Evolutionary conservation across 768 basidiomycete genomes (phyloP), one percentile per base, ranked within the genome.

Genomic region (Trametes coccinea): DNA sequence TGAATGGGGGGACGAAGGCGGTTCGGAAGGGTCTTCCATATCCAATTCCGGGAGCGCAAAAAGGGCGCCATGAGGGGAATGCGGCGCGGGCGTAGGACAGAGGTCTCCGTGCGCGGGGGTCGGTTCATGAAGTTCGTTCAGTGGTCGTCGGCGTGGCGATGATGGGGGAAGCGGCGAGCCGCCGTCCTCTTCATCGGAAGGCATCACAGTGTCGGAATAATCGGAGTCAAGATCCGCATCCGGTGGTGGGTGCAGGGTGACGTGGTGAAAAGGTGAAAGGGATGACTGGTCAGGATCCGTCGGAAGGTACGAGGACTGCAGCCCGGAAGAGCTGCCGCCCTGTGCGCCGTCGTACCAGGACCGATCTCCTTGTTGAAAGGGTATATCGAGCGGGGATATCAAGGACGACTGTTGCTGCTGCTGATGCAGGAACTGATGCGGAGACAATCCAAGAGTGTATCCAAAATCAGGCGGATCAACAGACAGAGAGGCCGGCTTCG

Each of bases 81-180:
- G 65, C 40, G 64, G 63, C n/a, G 58, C 58, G 31, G 66, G 67
- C 2, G 67, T 69, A 6, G 53, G 54, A 33, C 56, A 65, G n/a
- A 59, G 30, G 41, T 58, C 58, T 46, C 63, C 67, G 39, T 58
- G 45, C 5, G 46, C 47, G 3, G 48, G 54, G 1, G 30, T 47
- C n/a, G 46, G 33, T 45, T 59, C 53, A 49, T 63, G 60, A 61
- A 55, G 49, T 14, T 61, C 53, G 43, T 68, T 56, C 51, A 65
- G 39, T 5, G 43, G 37, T 53, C 56, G 60, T 48, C 60, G 53
- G 31, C 56, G 53, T 13, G 54, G 64, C 17, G 61, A 63, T 13
- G 63, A 47, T 8, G 59, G 58, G 17, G 45, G 41, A 22, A 61
- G 60, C 44, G 40, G 16, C 13, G 49, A 30, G 14, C 22, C n/a